Evolutionary conservation across 225 moss, liverwort and hornwort species (phyloP).

Genomic region (Asterella californica): DNA sequence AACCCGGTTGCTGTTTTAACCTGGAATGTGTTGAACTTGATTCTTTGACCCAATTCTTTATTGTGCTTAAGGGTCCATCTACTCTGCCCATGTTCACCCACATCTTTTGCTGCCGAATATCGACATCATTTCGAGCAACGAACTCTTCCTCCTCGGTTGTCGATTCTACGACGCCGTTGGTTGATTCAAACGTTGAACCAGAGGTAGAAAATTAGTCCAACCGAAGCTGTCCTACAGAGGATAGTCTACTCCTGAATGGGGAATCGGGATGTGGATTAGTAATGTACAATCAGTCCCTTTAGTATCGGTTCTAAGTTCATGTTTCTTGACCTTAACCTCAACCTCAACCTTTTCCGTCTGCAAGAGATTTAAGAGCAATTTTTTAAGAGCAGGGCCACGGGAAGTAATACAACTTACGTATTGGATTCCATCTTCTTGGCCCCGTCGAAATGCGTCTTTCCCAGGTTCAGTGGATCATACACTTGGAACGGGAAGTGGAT

Average conservation of each 20-base stretch:
- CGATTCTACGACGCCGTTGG: background rate
- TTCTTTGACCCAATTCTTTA: background rate
- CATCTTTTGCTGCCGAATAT: background rate
- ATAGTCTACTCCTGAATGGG: background rate
- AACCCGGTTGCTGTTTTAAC: background rate
- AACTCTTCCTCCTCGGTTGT: background rate
- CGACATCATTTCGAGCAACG: background rate
- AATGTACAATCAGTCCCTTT: background rate
- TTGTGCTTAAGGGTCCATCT: background rate
- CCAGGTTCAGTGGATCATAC: background rate
- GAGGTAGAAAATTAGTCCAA: background rate
- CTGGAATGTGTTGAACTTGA: background rate
- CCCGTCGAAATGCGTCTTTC: background rate
- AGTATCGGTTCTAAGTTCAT: background rate
- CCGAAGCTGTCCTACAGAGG: background rate
- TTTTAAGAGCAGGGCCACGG: background rate
- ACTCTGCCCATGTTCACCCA: background rate
- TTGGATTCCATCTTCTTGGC: background rate
- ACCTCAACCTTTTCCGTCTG: background rate
- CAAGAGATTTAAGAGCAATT: background rate
- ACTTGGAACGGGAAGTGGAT: slow-evolving; percentile 9
- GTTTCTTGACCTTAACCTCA: background rate
- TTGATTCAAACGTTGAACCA: background rate
- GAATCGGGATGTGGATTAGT: background rate
- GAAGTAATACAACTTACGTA: background rate